phyloP scores from a whole-genome alignment of 2,329 filamentous ascomycete genomes.

The Pestalotiopsis sp. region DNA sequence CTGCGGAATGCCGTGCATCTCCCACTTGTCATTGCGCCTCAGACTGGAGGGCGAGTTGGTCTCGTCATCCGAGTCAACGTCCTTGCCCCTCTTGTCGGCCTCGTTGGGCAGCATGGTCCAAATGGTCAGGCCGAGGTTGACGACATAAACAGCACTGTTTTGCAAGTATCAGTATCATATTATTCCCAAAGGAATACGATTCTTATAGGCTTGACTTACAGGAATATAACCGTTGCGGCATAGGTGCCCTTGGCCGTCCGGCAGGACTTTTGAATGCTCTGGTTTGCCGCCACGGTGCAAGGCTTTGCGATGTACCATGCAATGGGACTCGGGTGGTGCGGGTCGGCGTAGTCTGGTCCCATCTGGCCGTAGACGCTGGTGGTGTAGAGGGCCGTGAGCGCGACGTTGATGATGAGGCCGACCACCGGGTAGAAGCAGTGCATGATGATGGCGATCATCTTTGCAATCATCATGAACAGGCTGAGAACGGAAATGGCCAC shows the following conservation, averaged over 20 bases:
- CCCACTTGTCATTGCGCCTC: constrained; percentile 53
- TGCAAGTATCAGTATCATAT: constrained; percentile 5
- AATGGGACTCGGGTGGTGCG: constrained; percentile 60
- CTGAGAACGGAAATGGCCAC: constrained; percentile 76
- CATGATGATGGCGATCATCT: constrained; percentile 71
- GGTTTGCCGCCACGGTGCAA: constrained; percentile 63
- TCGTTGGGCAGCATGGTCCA: constrained; percentile 62
- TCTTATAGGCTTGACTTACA: constrained; percentile 51
- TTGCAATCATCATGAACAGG: constrained; percentile 75
- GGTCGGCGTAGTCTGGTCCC: constrained; percentile 72
- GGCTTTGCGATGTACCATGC: constrained; percentile 78
- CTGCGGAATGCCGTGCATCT: constrained; percentile 57
- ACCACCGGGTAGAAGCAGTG: constrained; percentile 71
- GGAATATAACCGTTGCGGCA: constrained; percentile 66
- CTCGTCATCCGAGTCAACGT: constrained; percentile 43
- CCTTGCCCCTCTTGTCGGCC: constrained; percentile 46
- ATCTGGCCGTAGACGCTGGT: constrained; percentile 72
- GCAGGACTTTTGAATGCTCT: constrained; percentile 61
- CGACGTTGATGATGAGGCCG: constrained; percentile 58
- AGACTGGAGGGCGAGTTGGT: constrained; percentile 37
- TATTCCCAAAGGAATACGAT: too few species aligned
- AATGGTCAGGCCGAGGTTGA: constrained; percentile 61
- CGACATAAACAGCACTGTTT: constrained; percentile 60
- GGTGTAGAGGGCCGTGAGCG: constrained; percentile 64
- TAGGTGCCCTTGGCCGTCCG: constrained; percentile 70